Evolutionary conservation across 1,139 yeast species (phyloP), one percentile per base, ranked within the genome.

Genomic region (Geotrichum armillariae): DNA sequence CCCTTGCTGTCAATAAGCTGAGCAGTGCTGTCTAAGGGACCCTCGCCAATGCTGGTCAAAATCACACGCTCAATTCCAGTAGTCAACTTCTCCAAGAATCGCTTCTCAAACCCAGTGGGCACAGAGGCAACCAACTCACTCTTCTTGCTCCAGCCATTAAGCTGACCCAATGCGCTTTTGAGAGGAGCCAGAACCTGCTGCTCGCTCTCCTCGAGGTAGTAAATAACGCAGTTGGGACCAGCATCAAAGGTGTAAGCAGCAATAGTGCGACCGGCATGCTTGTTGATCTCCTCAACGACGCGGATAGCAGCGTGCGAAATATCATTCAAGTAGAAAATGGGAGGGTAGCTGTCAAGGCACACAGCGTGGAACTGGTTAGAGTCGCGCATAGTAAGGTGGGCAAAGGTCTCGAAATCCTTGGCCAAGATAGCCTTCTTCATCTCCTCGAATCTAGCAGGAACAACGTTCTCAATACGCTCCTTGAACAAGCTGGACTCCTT

Each of bases 231-330:
- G 71, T 93, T 93, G 67, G 99, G 99, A 64, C 99, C 99, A 35
- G 99, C 99, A 68, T 93, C 99, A 65, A 86, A 93, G 2, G 99
- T 94, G 70, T 93, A 93, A 33, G 98, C 98, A 21, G 96, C 97
- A 49, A 90, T 76, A 16, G 77, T 77, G 60, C 77, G 74, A 46
- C 86, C 86, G 3, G 74, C 73, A 9, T 57, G 58, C 57, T 76
- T 83, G 66, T 93, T 93, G 67, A 93, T 80, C 52, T 76, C 74
- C 68, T 93, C 95, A 33, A 91, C 79, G 52, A 90, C 75, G 61
- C 86, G 87, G 60, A 94, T 87, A 64, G 91, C 82, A 56, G 83
- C 84, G 62, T 86, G 87, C 14, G 98, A 90, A n/a, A 95, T 87
- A 66, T 94, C 99, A 67, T 90, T 93, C 72, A 93, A 74, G 72